Evolutionary conservation across 495 filamentous ascomycete species (phyloP).

Genomic region (Talaromyces wortmannii): DNA sequence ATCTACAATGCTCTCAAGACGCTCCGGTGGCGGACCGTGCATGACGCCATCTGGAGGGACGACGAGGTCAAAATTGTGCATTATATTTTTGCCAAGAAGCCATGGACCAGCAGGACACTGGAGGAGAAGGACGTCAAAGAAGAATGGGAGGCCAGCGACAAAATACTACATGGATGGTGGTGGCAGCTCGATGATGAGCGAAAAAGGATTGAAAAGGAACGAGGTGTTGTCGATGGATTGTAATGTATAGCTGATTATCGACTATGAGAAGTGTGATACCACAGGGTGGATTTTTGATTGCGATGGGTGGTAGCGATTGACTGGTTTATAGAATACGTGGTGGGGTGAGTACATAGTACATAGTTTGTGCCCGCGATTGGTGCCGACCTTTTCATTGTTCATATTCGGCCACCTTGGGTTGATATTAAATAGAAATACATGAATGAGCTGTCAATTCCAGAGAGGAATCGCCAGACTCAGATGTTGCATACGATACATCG

Average conservation of each 20-base stretch:
- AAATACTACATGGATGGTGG: constrained; percentile 59
- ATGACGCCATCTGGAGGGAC: constrained; percentile 68
- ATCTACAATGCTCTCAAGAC: constrained; percentile 82
- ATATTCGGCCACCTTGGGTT: too few relatives aligned
- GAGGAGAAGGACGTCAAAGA: constrained; percentile 6
- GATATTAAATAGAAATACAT: too few relatives aligned
- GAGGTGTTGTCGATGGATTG: constrained; percentile 13
- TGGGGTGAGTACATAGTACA: too few relatives aligned
- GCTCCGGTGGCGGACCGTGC: constrained; percentile 59
- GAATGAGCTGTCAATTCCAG: too few relatives aligned
- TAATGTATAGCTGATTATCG: neutral
- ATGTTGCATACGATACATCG: too few relatives aligned
- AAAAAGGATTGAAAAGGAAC: constrained; percentile 35
- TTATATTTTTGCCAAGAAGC: constrained; percentile 74
- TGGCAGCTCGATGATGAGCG: constrained; percentile 49
- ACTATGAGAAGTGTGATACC: neutral
- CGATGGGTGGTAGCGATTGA: too few relatives aligned
- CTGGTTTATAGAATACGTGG: too few relatives aligned
- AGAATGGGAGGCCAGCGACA: constrained; percentile 22
- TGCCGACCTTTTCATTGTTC: too few relatives aligned
- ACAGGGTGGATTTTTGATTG: neutral
- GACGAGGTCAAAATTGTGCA: constrained; percentile 72
- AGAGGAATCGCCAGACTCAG: too few relatives aligned
- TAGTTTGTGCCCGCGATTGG: too few relatives aligned
- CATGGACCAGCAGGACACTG: constrained; percentile 59